A percentile compares a stretch with the other conserved stretches of the same genome.
These are phyloP conservation scores for Viridothelium virens DNA, from an alignment of 495 filamentous ascomycete genomes.

Conservation along the genomic window DNA sequence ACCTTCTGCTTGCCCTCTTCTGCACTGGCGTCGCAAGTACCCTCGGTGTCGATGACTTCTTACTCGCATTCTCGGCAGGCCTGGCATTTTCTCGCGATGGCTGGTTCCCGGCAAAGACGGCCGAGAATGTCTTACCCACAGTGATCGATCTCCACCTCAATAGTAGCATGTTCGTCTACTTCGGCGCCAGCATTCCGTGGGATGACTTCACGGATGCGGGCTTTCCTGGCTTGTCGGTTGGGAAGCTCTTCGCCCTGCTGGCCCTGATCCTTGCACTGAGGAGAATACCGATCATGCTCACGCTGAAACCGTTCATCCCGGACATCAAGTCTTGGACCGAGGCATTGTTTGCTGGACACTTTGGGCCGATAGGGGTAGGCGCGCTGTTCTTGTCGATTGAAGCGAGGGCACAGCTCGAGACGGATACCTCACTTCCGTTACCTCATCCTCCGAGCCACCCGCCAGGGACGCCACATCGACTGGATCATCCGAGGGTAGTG, in stretches of 20 bases:
- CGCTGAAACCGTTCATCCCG: conserved; percentile 38
- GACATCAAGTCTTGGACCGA: conserved; percentile 42
- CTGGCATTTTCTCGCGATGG: conserved; percentile 44
- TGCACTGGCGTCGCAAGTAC: conserved; percentile 40
- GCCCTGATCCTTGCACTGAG: conserved; percentile 41
- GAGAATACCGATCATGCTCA: conserved; percentile 41
- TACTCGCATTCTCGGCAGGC: conserved; percentile 46
- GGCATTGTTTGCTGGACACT: conserved; percentile 46
- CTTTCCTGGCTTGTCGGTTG: conserved; percentile 34
- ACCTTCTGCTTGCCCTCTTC: conserved; percentile 44
- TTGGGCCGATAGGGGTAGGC: conserved; percentile 48
- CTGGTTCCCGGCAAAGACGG: conserved; percentile 41
- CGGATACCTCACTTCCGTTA: conserved; percentile 31
- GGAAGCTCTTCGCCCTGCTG: conserved; percentile 37
- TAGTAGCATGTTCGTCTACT: conserved; percentile 43
- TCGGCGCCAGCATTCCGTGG: conserved; percentile 46
- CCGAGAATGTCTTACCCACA: conserved; percentile 35
- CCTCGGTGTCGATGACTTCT: conserved; percentile 45
- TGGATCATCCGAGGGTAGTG: conserved; percentile 19
- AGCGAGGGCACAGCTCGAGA: conserved; percentile 42
- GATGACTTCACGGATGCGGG: conserved; percentile 29
- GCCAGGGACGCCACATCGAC: background rate
- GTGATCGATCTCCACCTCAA: conserved; percentile 45
- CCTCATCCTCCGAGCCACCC: conserved; percentile 33
- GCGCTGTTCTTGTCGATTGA: conserved; percentile 47